phyloP scores from a whole-genome alignment of 208 protist genomes.

The Trypanosoma lewisi region DNA sequence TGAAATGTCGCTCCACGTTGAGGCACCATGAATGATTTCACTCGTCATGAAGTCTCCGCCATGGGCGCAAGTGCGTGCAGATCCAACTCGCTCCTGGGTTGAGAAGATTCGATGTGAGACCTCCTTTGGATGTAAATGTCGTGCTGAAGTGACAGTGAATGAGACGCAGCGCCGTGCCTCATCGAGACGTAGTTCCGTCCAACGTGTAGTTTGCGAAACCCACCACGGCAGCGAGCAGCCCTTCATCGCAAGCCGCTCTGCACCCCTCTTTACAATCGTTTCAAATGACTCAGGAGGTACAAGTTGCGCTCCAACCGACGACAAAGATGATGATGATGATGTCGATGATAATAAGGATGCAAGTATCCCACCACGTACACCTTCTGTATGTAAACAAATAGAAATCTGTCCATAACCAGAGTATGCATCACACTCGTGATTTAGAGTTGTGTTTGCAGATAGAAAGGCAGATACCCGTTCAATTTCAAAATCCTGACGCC shows the following conservation, averaged over 20 bases:
- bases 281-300: conserved; percentile 49
- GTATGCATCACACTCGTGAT: conserved; percentile 90
- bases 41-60: conserved; percentile 25
- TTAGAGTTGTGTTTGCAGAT: conserved; percentile 54
- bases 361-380: neutral
- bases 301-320: conserved; percentile 41
- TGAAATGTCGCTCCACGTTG: conserved; percentile 5
- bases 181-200: conserved; percentile 25
- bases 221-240: conserved; percentile 79
- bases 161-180: conserved; percentile 45
- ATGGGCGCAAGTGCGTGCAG: neutral
- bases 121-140: conserved; percentile 59
- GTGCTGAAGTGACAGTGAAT: conserved; percentile 45
- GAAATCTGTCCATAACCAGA: conserved; percentile 57
- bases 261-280: conserved; percentile 51
- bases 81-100: conserved; percentile 21
- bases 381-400: conserved; percentile 73
- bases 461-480: conserved; percentile 84
- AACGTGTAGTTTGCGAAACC: conserved; percentile 45
- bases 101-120: conserved; percentile 62
- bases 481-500: conserved; percentile 29
- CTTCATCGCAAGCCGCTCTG: conserved; percentile 37
- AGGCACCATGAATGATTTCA: conserved; percentile 19
- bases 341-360: neutral
- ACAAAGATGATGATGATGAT: conserved; percentile 6